These are phyloP conservation scores for Albizia julibrissin DNA, from an alignment of 306 rosid genomes.

Conservation along the genomic window DNA sequence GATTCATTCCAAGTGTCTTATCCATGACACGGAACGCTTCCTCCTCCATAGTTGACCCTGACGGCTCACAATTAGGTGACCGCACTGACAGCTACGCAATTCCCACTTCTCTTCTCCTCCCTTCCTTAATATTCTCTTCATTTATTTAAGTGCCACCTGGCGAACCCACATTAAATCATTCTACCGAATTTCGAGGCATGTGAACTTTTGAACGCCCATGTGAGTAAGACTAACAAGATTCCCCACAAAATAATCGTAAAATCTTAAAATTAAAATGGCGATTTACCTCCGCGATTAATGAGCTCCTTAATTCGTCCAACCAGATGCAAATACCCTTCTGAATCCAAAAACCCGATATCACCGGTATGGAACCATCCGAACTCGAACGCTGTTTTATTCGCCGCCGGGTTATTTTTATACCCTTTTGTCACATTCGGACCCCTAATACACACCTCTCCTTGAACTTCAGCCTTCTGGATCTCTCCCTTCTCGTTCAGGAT, in stretches of 20 bases:
- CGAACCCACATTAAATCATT: background rate
- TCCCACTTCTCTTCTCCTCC: background rate
- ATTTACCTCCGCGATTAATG: slow-evolving; percentile 90
- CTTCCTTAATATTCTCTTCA: background rate
- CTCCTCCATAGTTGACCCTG: background rate
- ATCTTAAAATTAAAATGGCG: background rate
- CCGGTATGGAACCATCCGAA: slow-evolving; percentile 94
- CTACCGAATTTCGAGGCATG: background rate
- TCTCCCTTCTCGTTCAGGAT: slow-evolving; percentile 60
- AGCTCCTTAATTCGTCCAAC: slow-evolving; percentile 98
- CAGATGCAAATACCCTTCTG: slow-evolving; percentile 85
- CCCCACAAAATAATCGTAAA: background rate
- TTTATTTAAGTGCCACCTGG: background rate
- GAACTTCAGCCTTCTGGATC: slow-evolving; percentile 24
- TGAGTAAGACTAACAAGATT: background rate
- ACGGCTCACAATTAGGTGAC: background rate
- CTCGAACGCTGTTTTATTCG: slow-evolving; percentile 60
- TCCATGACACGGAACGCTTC: background rate
- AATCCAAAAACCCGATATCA: slow-evolving; percentile 75
- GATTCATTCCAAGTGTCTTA: background rate
- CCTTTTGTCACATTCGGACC: slow-evolving; percentile 86
- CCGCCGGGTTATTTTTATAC: slow-evolving; percentile 74
- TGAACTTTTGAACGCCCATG: too few relatives aligned
- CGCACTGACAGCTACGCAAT: background rate
- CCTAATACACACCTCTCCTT: slow-evolving; percentile 80